Base-by-base conservation (phyloP, 495 filamentous ascomycete species). In the Diplogelasinospora grovesii region DNA sequence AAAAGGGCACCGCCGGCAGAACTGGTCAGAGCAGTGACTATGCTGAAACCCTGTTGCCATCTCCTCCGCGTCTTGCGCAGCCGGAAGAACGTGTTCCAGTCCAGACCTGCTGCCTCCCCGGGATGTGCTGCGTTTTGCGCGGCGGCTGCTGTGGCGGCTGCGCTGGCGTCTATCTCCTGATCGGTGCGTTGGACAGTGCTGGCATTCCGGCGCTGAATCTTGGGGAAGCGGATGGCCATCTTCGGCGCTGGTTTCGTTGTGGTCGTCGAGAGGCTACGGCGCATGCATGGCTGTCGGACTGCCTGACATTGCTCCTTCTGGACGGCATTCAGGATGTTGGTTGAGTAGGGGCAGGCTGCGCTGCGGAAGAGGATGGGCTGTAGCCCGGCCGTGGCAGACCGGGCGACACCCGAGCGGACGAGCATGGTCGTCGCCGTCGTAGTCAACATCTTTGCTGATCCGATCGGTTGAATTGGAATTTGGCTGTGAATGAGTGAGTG, bases 21-120 rank as follows among this genome's bases (percentile, higher is more conserved):
- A 22, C 72, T 73, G 11, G 60, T 52, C n/a, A 75, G 48, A 22
- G 77, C 77, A 26, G 71, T 78, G n/a, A 76, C 53, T 39, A 94
- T 61, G 7, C 83, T 87, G 26, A 83, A 82, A 35, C 67, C 76
- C 26, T 93, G 79, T 48, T 88, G 84, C 74, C 86, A 84, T 36
- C 83, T 76, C 10, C 92, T 83, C 15, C 90, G 85, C 23, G 77
- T 80, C 38, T 82, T 81, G 55, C 92, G 90, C 34, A 97, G 82
- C 48, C 73, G 73, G 74, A 98, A 89, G 77, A 94, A 98, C 26
- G 78, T 78, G 68, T 96, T 83, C 92, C 92, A 98, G 64, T 88
- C 79, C 14, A 95, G 78, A 20, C 66, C 19, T 14, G 46, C 41
- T 20, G 36, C 19, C 35, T 53, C 52, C 26, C 52, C 42, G 29